Base-by-base conservation (phyloP, 345 rosid species). In the Microcos paniculata region DNA sequence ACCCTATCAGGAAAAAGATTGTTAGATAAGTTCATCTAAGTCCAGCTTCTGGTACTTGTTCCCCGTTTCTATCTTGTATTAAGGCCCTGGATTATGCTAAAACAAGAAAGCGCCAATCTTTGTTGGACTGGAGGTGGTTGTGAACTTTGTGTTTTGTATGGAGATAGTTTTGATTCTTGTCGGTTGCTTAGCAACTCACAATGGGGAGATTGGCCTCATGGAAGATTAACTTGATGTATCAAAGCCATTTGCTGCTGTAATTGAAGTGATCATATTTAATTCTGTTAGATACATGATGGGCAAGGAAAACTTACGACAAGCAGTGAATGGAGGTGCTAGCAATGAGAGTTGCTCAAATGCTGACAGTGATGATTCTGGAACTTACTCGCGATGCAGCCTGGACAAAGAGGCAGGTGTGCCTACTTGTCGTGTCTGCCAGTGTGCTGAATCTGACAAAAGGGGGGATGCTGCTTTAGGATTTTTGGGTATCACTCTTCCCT, bases 351-450 rank as follows among this genome's bases (percentile, higher is more conserved):
- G 51, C 74, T 81, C 83, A 33, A 82, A 84, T 76, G 45, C 71
- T 74, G 88, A 82, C 72, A 83, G 62, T 80, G 88, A 84, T 55
- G 87, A 89, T 52, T 72, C 81, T 46, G 80, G 82, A 70, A 66
- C 48, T 19, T 65, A 70, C 26, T 85, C 92, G 3, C 87, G 83
- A 43, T 76, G 71, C 71, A 92, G 96, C 83, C 68, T 84, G 70
- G 99, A 94, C 79, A 92, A 80, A 75, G 97, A 94, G 82, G 83
- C 83, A 2, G 91, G 94, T 33, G 61, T 83, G 64, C 82, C 92
- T 56, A 75, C 88, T 73, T 95, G 99, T 76, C 99, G 99, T 65
- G 99, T 95, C 19, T 95, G 99, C 86, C 99, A 95, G 23, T 93
- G 97, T 84, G 87, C 85, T 72, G 98, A 95, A 83, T 91, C 99